Base-by-base conservation (phyloP, 495 filamentous ascomycete genomes). In the Aspergillus steynii region DNA sequence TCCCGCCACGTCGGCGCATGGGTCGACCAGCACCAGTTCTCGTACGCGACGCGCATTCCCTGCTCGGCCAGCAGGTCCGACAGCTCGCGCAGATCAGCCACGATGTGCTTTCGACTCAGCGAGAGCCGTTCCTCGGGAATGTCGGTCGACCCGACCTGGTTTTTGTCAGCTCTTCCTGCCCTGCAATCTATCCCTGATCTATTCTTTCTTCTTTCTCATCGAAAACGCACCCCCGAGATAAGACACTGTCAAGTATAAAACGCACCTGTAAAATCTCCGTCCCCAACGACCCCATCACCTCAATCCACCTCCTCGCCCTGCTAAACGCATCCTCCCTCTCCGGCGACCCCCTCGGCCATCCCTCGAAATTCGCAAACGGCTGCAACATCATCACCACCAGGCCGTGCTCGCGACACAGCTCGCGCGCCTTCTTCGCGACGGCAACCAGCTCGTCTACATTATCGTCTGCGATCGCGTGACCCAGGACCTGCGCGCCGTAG, bases 21-120 rank as follows among this genome's bases (percentile, higher is more conserved):
- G 0, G 88, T 87, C 1, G 88, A 86, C 91, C 90, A 94, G 73
- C 89, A 91, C 89, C 90, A 92, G 63, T 93, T 92, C 70, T 94
- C 90, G 61, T 93, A 94, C 1, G 89, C 90, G 10, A 94, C 71
- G 8, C 85, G 77, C 63, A 84, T 83, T 0, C 79, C 76, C 28
- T 82, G 76, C 27, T 74, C 64, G 3, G 83, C 81, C 2, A 90
- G 82, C 59, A 91, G 70, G 52, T 91, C 86, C 12, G 83, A 84
- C 20, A 94, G 77, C 55, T 85, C 76, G 26, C 75, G 76, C 0
- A 94, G 78, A 66, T 94, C 91, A 2, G 71, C 63, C 0, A 86
- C 82, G 26, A 90, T 80, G 48, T 72, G 69, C 2, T 74, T 74
- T 4, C 77, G 68, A 29, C 82, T 78, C 1, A 69, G 75, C 2